Base-by-base conservation (phyloP, 495 filamentous ascomycete genomes). In the Hypoxylon fuscum region DNA sequence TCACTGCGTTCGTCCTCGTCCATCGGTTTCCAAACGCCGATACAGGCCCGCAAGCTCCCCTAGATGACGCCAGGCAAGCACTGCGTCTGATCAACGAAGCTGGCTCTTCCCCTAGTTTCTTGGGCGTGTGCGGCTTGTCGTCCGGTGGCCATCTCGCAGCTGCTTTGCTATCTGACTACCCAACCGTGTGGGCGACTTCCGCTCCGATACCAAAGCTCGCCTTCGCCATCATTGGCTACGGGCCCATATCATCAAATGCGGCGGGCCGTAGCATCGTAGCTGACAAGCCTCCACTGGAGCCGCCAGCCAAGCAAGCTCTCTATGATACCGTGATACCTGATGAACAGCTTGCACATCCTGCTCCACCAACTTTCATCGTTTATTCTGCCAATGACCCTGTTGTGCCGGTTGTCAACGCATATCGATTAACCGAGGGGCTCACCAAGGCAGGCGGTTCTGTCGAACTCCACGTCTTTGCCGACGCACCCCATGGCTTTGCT, bases 401-500 rank as follows among this genome's bases (percentile, higher is more conserved):
- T 4, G 61, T 64, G 27, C 55, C 61, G 11, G 61, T 59, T 20
- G 22, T 48, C 22, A 64, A 64, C 38, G 55, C 61, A 12, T 64
- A 59, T 42, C 54, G 61, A 2, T 35, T 64, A 8, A 55, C 54
- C 0, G 47, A 64, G 27, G 23, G 50, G 3, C 21, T 59, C 21
- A 59, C 3, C 2, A 53, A 47, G 25, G 23, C 55, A 29, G 61
- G 55, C 8, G 55, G 47, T 5, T 32, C 27, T 17, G 55, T 59
- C n/a, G 61, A 64, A 25, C 43, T 64, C 10, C 61, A 64, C 31
- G 47, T 64, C 2, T 64, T 59, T 42, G 20, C 55, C 2, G 48
- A 64, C 29, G 61, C 61, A 38, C 61, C 61, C 2, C 61, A 64
- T 54, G 61, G 61, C 5, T 59, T 64, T 64, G 61, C 27, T 17